A percentile compares a stretch with the other conserved stretches of the same genome.
These are phyloP conservation scores for Solanum pimpinellifolium DNA, from an alignment of 257 asterid genomes.

Conservation along the genomic window DNA sequence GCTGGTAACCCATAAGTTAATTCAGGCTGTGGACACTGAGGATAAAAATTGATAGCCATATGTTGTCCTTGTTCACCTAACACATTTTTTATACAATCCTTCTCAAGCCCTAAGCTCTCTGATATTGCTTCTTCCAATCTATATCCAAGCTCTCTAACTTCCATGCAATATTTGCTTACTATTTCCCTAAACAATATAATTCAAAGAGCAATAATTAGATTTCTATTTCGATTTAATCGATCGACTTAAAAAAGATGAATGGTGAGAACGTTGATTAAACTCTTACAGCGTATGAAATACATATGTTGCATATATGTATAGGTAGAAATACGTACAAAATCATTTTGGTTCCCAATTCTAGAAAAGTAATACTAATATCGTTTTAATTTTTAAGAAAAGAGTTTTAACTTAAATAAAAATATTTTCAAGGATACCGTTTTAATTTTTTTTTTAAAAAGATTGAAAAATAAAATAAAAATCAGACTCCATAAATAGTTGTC, in stretches of 20 bases:
- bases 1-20: constrained; percentile 77
- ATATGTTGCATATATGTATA: too few species aligned
- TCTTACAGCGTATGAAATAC: not conserved
- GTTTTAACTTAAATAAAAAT: not conserved
- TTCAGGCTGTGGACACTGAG: constrained; percentile 82
- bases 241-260: not conserved
- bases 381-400: not conserved
- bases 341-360: not conserved
- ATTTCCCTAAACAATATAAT: constrained; percentile 28
- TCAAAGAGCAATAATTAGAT: not conserved
- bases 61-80: constrained; percentile 90
- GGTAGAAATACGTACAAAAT: not conserved
- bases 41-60: constrained; percentile 81
- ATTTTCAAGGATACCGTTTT: not conserved
- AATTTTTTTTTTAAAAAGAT: too few species aligned
- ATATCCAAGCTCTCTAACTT: constrained; percentile 54
- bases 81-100: constrained; percentile 33
- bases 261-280: not conserved
- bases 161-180: constrained; percentile 45
- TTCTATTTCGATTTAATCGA: not conserved
- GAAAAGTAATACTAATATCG: not conserved
- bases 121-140: constrained; percentile 59
- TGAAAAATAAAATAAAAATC: too few species aligned
- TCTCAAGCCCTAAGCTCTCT: constrained; percentile 64
- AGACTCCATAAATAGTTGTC: not conserved